Evolutionary conservation across 2,329 filamentous ascomycete genomes (phyloP).

Genomic region (Phialophora tarda): DNA sequence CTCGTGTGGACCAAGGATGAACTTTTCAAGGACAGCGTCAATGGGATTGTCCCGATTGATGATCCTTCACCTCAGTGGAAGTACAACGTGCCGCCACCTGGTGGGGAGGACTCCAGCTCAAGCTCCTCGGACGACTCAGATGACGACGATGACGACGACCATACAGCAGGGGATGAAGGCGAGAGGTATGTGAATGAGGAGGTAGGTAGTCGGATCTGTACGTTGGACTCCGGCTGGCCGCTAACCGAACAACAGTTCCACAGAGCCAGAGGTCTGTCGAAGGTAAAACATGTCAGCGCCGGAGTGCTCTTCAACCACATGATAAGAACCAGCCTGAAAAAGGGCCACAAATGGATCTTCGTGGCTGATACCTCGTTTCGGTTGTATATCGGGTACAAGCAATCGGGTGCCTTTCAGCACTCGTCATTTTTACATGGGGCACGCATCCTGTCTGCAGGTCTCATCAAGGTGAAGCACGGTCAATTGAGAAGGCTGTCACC

Average conservation of each 20-base stretch:
- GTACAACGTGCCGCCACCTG: conserved; percentile 43
- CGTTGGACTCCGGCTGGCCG: neutral
- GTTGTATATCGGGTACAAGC: conserved; percentile 88
- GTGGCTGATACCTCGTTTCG: conserved; percentile 76
- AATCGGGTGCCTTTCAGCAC: conserved; percentile 86
- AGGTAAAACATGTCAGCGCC: conserved; percentile 70
- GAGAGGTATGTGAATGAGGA: conserved; percentile 70
- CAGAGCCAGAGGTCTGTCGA: conserved; percentile 64
- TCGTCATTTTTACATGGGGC: conserved; percentile 85
- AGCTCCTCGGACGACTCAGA: conserved; percentile 40
- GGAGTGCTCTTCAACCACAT: conserved; percentile 79
- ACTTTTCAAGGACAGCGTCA: conserved; percentile 61
- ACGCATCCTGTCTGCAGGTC: conserved; percentile 79
- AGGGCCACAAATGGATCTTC: conserved; percentile 93
- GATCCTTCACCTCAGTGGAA: conserved; percentile 64
- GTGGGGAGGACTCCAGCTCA: conserved; percentile 24
- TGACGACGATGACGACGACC: conserved; percentile 30
- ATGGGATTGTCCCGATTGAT: conserved; percentile 70
- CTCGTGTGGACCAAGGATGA: conserved; percentile 76
- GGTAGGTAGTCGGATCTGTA: conserved; percentile 11
- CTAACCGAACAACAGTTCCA: conserved; percentile 51
- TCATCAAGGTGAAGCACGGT: conserved; percentile 84
- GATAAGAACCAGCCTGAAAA: conserved; percentile 72
- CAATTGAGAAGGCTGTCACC: conserved; percentile 74
- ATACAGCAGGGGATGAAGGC: conserved; percentile 52